phyloP scores from a whole-genome alignment of 2,329 filamentous ascomycete species.

The Monilinia vaccinii-corymbosi region DNA sequence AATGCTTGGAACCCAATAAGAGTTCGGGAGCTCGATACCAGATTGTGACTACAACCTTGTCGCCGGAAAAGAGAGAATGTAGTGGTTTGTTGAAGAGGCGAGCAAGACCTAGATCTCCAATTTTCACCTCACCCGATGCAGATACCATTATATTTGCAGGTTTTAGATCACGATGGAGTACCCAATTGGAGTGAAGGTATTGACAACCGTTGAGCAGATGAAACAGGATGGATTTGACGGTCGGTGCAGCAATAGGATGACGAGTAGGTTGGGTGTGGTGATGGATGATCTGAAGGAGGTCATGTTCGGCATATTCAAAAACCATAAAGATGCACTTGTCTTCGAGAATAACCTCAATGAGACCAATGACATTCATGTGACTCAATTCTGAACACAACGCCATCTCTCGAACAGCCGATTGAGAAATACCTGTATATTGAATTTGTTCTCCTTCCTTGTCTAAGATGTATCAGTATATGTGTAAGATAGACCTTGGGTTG shows the following conservation, averaged over 20 bases:
- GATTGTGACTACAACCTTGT: constrained; percentile 98
- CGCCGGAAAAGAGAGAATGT: constrained; percentile 82
- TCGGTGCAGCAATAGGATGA: constrained; percentile 78
- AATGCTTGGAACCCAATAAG: constrained; percentile 85
- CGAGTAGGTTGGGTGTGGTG: constrained; percentile 84
- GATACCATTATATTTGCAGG: constrained; percentile 99
- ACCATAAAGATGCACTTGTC: constrained; percentile 99
- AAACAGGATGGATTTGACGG: constrained; percentile 90
- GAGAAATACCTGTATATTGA: constrained; percentile 94
- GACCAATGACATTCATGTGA: constrained; percentile 80
- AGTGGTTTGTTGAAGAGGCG: constrained; percentile 90
- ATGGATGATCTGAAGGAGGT: constrained; percentile 94
- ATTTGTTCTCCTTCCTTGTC: constrained; percentile 95
- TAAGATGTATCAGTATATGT: constrained; percentile 2
- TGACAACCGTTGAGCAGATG: constrained; percentile 91
- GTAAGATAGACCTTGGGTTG: not conserved
- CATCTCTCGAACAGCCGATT: constrained; percentile 96
- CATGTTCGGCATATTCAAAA: constrained; percentile 97
- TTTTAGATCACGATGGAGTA: constrained; percentile 92
- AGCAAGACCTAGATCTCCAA: constrained; percentile 87
- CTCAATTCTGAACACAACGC: constrained; percentile 86
- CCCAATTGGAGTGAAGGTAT: constrained; percentile 94
- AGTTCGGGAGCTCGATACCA: constrained; percentile 97
- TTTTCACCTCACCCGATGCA: constrained; percentile 79
- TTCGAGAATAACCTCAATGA: constrained; percentile 93